A percentile compares a stretch with the other conserved stretches of the same genome.
Evolutionary conservation across 805 yeast genomes (phyloP).

Genomic region (Candida maltosa): DNA sequence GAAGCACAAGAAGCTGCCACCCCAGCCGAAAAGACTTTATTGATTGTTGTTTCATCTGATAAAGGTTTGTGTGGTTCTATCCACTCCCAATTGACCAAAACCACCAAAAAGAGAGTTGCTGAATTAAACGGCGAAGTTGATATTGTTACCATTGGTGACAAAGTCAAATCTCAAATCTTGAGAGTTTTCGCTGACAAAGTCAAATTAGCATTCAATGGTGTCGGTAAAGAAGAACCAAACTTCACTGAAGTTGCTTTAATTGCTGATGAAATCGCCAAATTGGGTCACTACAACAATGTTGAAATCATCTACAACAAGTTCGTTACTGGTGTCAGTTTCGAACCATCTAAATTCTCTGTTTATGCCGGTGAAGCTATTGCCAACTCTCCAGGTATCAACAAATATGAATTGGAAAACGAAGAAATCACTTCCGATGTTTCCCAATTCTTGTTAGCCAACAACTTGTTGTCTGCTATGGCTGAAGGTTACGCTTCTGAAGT

Average conservation of each 20-base stretch:
- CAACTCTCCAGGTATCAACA: slow-evolving; percentile 79
- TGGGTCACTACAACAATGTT: slow-evolving; percentile 70
- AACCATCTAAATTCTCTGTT: slow-evolving; percentile 69
- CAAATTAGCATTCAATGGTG: slow-evolving; percentile 78
- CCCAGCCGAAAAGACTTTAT: slow-evolving; percentile 63
- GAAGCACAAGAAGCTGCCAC: slow-evolving; percentile 14
- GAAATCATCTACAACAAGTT: slow-evolving; percentile 87
- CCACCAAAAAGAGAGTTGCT: slow-evolving; percentile 65
- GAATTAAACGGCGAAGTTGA: slow-evolving; percentile 66
- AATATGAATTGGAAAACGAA: slow-evolving; percentile 72
- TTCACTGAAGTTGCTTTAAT: slow-evolving; percentile 86
- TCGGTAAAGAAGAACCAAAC: slow-evolving; percentile 96
- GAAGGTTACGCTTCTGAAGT: slow-evolving; percentile 98
- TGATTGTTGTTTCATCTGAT: slow-evolving; percentile 90
- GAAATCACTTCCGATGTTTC: slow-evolving; percentile 68
- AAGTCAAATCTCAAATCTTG: slow-evolving; percentile 80
- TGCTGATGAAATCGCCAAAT: slow-evolving; percentile 73
- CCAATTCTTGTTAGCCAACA: slow-evolving; percentile 88
- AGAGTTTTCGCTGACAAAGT: slow-evolving; percentile 75
- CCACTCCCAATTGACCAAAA: slow-evolving; percentile 91
- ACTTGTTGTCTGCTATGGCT: slow-evolving; percentile 86
- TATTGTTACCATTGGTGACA: slow-evolving; percentile 90
- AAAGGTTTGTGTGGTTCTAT: slow-evolving; percentile 99
- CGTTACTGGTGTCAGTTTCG: slow-evolving; percentile 84
- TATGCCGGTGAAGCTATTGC: slow-evolving; percentile 71